phyloP scores from a whole-genome alignment of 2,329 filamentous ascomycete genomes.

The Phaeophleospora eucalypticola region DNA sequence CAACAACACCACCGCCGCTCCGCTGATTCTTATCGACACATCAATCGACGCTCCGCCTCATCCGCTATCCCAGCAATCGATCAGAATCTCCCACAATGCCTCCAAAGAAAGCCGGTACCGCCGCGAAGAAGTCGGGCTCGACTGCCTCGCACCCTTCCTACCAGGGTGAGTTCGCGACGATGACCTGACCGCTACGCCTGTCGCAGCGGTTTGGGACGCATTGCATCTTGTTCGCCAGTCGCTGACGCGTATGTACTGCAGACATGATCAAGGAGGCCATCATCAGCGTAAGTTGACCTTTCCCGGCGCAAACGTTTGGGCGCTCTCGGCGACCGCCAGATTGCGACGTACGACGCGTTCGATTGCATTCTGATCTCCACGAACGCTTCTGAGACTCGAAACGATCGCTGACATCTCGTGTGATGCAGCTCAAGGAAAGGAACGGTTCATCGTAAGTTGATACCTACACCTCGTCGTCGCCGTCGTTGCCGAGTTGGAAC shows the following conservation, averaged over 20 bases:
- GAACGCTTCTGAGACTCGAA: slow-evolving; percentile 12
- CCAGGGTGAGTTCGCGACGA: slow-evolving; percentile 54
- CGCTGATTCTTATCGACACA: slow-evolving; percentile 10
- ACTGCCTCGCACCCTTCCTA: slow-evolving; percentile 59
- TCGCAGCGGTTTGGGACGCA: slow-evolving; percentile 14
- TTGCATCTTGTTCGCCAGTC: slow-evolving; percentile 34
- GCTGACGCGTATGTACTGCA: slow-evolving; percentile 51
- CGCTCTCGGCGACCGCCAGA: slow-evolving; percentile 15
- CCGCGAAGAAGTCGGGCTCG: slow-evolving; percentile 56
- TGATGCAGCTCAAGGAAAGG: slow-evolving; percentile 62
- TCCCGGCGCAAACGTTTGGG: slow-evolving; percentile 40
- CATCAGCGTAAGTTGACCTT: slow-evolving; percentile 60
- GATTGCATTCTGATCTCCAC: slow-evolving; percentile 9
- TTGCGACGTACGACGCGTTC: slow-evolving; percentile 23
- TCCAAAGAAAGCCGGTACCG: slow-evolving; percentile 27
- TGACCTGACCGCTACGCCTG: slow-evolving; percentile 12
- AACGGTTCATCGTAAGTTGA: slow-evolving; percentile 63
- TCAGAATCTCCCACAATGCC: slow-evolving; percentile 20
- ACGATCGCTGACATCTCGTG: slow-evolving; percentile 47
- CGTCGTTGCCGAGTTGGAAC: slow-evolving; percentile 15
- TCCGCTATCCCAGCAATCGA: slow-evolving; percentile 13
- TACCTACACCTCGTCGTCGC: slow-evolving; percentile 26
- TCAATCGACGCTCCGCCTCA: slow-evolving; percentile 18
- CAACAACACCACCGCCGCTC: slow-evolving; percentile 7
- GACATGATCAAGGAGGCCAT: slow-evolving; percentile 73